Evolutionary conservation across 257 asterid species (phyloP), one percentile per base, ranked within the genome.

Genomic region (Penstemon newberryi): DNA sequence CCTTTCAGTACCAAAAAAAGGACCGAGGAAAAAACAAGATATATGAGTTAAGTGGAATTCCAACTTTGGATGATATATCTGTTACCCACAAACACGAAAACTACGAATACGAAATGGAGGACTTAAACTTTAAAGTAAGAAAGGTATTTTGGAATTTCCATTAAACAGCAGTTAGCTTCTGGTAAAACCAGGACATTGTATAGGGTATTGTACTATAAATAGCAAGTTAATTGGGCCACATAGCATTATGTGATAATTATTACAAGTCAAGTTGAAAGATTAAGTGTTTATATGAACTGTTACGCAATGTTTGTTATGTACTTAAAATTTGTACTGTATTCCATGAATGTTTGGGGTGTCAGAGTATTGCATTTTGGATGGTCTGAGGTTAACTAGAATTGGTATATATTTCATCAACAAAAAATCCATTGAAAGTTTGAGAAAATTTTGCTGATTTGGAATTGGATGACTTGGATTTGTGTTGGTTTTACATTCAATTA

Each of bases 221-320:
- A 68, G 86, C 66, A 72, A 33, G 66, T 65, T 10, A 25, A 60
- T 74, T 58, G 70, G 78, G 75, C 77, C 73, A 66, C 37, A 57
- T 19, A 70, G 43, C 67, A 66, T 61, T 54, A 40, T 52, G 33
- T 56, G 72, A 77, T 73, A 69, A 69, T 65, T 69, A 61, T 73
- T 33, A 71, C 59, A 38, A 56, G 63, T 43, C 66, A 83, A 77
- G 71, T 74, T 66, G 71, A 54, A 13, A 57, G 25, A 8, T 6
- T 10, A 67, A 67, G 79, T 81, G 83, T 53, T 77, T 56, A 18
- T 46, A 66, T 84, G 87, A 81, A 72, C 81, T 81, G 87, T 73
- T 60, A 44, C 25, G 72, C 87, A 79, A 58, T 64, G 50, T 45
- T 25, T 25, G 33, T 25, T 25, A 25, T 25, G 33, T 38, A 19